phyloP scores from a whole-genome alignment of 2,329 filamentous ascomycete species.

The Bimuria novae-zelandiae region DNA sequence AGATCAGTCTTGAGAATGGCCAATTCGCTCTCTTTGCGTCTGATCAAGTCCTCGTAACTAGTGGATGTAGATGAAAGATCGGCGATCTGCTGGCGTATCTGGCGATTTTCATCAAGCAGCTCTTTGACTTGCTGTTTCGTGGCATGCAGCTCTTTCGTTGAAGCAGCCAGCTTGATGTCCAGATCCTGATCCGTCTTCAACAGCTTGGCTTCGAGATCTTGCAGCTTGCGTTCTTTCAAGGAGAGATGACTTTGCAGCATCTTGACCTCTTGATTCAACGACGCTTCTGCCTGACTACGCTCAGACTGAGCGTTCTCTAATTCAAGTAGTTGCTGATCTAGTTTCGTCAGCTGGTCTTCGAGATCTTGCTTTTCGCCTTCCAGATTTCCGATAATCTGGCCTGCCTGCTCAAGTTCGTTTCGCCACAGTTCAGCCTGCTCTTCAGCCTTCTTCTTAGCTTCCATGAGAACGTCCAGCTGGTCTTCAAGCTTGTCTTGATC shows the following conservation, averaged over 20 bases:
- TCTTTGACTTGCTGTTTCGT: constrained; percentile 76
- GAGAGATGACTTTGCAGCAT: constrained; percentile 89
- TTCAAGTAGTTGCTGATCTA: constrained; percentile 73
- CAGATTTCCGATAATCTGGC: constrained; percentile 79
- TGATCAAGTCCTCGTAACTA: constrained; percentile 91
- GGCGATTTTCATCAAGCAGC: constrained; percentile 77
- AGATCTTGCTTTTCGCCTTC: constrained; percentile 85
- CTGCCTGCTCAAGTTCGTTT: constrained; percentile 87
- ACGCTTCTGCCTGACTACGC: constrained; percentile 75
- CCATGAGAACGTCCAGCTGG: constrained; percentile 85
- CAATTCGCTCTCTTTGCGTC: constrained; percentile 92
- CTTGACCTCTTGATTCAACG: constrained; percentile 80
- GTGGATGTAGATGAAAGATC: constrained; percentile 90
- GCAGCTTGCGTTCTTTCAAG: constrained; percentile 86
- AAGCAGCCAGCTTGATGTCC: constrained; percentile 77
- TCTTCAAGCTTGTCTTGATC: constrained; percentile 95
- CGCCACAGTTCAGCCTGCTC: constrained; percentile 80
- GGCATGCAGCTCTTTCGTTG: constrained; percentile 78
- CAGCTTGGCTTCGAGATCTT: constrained; percentile 83
- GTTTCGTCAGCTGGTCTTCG: constrained; percentile 65
- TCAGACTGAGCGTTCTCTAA: constrained; percentile 73
- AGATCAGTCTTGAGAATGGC: constrained; percentile 82
- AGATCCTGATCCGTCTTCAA: constrained; percentile 86
- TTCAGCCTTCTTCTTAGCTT: constrained; percentile 86
- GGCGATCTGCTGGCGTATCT: constrained; percentile 81